Conservation (phyloP, 352 stramenopile genomes). For the Phytophthora citrophthora region DNA sequence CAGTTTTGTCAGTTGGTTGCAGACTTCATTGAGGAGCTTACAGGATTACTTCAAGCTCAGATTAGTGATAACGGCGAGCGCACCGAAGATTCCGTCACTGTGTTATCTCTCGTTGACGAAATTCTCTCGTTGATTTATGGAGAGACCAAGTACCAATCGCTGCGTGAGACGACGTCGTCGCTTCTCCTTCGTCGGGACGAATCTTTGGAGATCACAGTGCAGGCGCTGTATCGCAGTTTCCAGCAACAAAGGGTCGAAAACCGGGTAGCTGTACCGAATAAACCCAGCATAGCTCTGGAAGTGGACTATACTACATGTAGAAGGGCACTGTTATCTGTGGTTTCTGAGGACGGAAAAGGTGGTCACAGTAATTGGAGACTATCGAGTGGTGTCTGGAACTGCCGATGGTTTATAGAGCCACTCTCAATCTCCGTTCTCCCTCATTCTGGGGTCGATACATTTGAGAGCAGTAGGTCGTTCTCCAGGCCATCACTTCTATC, state of each 20-base stretch:
- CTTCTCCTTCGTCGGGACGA: slow-evolving; percentile 1
- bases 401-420: slow-evolving; percentile 4
- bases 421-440: not conserved
- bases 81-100: not conserved
- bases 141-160: not conserved
- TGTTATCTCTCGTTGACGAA: slow-evolving; percentile 2
- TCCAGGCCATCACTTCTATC: not conserved
- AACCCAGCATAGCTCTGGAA: not conserved
- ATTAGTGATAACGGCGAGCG: not conserved
- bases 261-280: not conserved
- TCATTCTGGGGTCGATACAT: not conserved
- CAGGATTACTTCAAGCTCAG: slow-evolving; percentile 1
- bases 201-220: not conserved
- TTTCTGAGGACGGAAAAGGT: not conserved
- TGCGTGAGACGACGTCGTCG: not conserved
- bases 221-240: slow-evolving; percentile 1
- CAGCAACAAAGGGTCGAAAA: not conserved
- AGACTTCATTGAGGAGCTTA: not conserved
- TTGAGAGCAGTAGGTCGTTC: not conserved
- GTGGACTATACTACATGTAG: not conserved
- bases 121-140: slow-evolving; percentile 9
- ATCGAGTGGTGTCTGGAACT: not conserved
- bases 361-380: not conserved
- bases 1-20: not conserved
- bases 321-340: not conserved